A percentile compares a stretch with the other conserved stretches of the same genome.
Conservation (phyloP, 192 early-diverging fungal genomes). For the Coemansia sp. region DNA sequence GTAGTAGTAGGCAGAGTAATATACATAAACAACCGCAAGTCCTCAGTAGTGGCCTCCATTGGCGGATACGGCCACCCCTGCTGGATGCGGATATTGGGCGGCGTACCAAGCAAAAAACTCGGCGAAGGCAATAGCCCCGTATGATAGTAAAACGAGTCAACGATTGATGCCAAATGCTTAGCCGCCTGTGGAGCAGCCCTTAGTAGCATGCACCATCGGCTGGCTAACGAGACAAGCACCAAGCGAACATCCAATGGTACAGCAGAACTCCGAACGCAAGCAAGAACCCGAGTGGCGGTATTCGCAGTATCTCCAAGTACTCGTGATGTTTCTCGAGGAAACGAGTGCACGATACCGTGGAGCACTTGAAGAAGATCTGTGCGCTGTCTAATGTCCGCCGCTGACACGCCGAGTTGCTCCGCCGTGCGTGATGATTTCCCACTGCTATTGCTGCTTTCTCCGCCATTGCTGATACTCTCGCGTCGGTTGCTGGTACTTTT, state of each 20-base stretch:
- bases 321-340: constrained; percentile 15
- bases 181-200: background rate
- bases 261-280: background rate
- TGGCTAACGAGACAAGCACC: constrained; percentile 13
- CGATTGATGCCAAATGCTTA: constrained; percentile 13
- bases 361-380: constrained; percentile 24
- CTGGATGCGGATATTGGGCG: constrained; percentile 7
- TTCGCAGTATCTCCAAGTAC: constrained; percentile 3
- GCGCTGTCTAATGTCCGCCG: background rate
- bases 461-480: background rate
- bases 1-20: background rate
- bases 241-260: constrained; percentile 27
- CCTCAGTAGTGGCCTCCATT: background rate
- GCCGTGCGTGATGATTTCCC: background rate
- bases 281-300: constrained; percentile 14
- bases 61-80: constrained; percentile 23
- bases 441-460: background rate
- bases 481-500: background rate
- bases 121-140: constrained; percentile 6
- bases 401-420: background rate
- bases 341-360: constrained; percentile 24
- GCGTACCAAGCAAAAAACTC: constrained; percentile 11
- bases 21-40: constrained; percentile 3
- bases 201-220: constrained; percentile 28
- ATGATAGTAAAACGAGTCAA: constrained; percentile 20